A percentile compares a stretch with the other conserved stretches of the same genome.
Conservation (phyloP, 768 basidiomycete species). For the Boletus reticulatus region DNA sequence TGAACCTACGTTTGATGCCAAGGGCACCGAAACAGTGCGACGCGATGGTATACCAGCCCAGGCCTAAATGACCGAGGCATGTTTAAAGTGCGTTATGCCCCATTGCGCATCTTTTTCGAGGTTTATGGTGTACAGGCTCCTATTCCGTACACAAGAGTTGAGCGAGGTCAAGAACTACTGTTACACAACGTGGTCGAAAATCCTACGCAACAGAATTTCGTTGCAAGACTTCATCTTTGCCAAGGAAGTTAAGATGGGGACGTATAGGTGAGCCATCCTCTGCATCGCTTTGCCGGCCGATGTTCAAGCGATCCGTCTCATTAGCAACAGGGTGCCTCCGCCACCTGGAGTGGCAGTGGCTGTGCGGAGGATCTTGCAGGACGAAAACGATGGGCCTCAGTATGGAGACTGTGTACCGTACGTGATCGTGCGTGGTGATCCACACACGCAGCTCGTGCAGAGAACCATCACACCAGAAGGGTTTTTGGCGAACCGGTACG, state of each 20-base stretch:
- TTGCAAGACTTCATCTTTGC: slow-evolving; percentile 95
- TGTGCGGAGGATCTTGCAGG: slow-evolving; percentile 51
- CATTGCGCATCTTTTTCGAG: too few species aligned
- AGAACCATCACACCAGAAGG: slow-evolving; percentile 71
- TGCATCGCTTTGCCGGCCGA: background rate
- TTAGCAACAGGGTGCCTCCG: slow-evolving; percentile 78
- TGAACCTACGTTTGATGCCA: slow-evolving; percentile 87
- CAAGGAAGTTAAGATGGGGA: slow-evolving; percentile 91
- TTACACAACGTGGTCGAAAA: slow-evolving; percentile 76
- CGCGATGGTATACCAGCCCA: slow-evolving; percentile 90
- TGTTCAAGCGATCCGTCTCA: background rate
- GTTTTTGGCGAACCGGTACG: slow-evolving; percentile 63
- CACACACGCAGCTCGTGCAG: slow-evolving; percentile 66
- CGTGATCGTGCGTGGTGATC: slow-evolving; percentile 69
- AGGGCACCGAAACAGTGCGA: slow-evolving; percentile 94
- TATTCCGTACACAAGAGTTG: slow-evolving; percentile 89
- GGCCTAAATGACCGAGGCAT: slow-evolving; percentile 88
- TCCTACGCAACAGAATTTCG: slow-evolving; percentile 76
- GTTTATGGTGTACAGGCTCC: slow-evolving; percentile 51
- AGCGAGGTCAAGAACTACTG: slow-evolving; percentile 85
- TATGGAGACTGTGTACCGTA: slow-evolving; percentile 95
- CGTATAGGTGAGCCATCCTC: slow-evolving; percentile 64
- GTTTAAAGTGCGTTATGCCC: slow-evolving; percentile 60
- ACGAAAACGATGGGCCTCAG: slow-evolving; percentile 81
- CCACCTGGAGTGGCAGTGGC: slow-evolving; percentile 88